Percentiles rank a stretch among this genome's conserved stretches.
These are phyloP conservation scores for Mortierella alpina DNA, from an alignment of 192 early-diverging fungal species.

Conservation along the genomic window DNA sequence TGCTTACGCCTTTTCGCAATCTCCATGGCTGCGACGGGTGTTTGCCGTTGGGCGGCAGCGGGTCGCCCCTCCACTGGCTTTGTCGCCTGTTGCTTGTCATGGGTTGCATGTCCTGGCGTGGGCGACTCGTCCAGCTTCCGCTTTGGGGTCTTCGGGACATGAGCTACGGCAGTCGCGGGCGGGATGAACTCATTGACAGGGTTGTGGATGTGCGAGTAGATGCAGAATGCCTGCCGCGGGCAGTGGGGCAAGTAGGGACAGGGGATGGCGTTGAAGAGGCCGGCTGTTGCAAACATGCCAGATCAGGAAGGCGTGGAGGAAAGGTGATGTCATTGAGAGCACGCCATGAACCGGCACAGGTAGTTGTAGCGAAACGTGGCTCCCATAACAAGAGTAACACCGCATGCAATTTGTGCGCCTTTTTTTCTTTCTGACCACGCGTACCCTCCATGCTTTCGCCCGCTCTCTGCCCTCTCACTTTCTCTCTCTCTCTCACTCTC, in stretches of 20 bases:
- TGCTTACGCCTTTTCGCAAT: constrained; percentile 19
- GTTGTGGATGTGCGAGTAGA: constrained; percentile 49
- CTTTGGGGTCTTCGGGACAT: background rate
- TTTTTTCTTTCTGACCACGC: background rate
- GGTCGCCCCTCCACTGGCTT: background rate
- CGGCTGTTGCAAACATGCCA: constrained; percentile 53
- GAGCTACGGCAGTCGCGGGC: background rate
- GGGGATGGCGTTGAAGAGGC: constrained; percentile 43
- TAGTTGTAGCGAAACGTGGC: background rate
- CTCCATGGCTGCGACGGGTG: constrained; percentile 15
- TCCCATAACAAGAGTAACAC: background rate
- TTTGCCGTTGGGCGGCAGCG: background rate
- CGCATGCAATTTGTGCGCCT: too few relatives aligned
- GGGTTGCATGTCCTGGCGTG: background rate
- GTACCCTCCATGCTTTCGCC: too few relatives aligned
- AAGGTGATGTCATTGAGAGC: background rate
- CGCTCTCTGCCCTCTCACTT: too few relatives aligned
- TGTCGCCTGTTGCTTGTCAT: background rate
- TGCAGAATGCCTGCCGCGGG: constrained; percentile 43
- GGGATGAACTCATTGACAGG: background rate
- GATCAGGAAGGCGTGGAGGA: background rate
- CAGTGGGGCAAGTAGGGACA: constrained; percentile 55
- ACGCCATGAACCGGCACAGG: background rate
- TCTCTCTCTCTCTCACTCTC: too few relatives aligned
- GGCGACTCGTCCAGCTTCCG: constrained; percentile 4